Evolutionary conservation across 2,329 filamentous ascomycete species (phyloP), one percentile per base, ranked within the genome.

Genomic region (Xylariaceae sp.): DNA sequence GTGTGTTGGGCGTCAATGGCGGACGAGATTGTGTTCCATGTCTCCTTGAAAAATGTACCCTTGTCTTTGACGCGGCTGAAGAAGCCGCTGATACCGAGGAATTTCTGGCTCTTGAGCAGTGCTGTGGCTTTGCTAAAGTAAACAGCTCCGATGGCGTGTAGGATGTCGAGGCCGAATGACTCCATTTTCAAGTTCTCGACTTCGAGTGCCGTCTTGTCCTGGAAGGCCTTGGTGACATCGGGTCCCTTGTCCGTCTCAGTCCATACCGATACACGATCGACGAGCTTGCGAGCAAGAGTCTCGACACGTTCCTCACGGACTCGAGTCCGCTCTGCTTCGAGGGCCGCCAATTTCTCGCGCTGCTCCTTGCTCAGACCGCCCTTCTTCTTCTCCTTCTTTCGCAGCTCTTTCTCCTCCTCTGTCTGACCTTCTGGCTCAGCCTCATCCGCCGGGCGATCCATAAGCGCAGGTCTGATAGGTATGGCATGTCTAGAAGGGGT

Each of bases 131-230:
- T 97, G 68, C 85, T 83, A 27, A 94, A 72, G 69, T 99, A 99
- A 4, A 90, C 95, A 59, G 87, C 80, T 14, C 94, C 94, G 62
- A 99, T 95, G 41, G 94, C 91, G 69, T 97, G 92, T 43, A 96
- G 77, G 60, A 97, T 97, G 56, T 99, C 94, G 39, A 99, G 78
- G 45, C 94, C 94, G 62, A 99, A 99, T 0, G 89, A 95, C 73
- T 99, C 94, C 90, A 99, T 99, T 78, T 97, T 99, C 61, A 99
- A 77, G 66, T 97, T 95, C 75, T 99, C 94, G 22, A 95, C 89
- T 72, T 99, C 94, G 38, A 97, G 83, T 38, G 86, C 82, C 59
- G 89, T 96, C 81, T 99, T 96, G 67, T 92, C 89, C 68, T 91
- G 86, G 75, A 97, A 99, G 0, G 94, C 89, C 50, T 74, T 75